Evolutionary conservation across 2,329 filamentous ascomycete genomes (phyloP).

Genomic region (Talaromyces sp.): DNA sequence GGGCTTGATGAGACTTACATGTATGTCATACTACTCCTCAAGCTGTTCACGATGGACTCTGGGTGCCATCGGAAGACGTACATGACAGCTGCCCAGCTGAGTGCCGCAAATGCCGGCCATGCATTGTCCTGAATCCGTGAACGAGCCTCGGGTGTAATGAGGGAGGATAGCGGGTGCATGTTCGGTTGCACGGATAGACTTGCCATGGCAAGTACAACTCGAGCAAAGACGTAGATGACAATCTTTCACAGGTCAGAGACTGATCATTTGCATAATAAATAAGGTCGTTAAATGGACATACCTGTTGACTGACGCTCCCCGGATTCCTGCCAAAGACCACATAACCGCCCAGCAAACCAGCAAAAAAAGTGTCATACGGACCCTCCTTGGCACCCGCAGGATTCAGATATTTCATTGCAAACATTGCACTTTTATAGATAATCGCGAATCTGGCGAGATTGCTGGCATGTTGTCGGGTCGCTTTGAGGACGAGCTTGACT

Average conservation of each 20-base stretch:
- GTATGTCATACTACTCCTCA: slow-evolving; percentile 95
- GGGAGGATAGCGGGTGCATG: slow-evolving; percentile 39
- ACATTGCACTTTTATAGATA: slow-evolving; percentile 81
- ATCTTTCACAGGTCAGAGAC: slow-evolving; percentile 58
- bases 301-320: slow-evolving; percentile 76
- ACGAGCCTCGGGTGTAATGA: slow-evolving; percentile 45
- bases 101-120: slow-evolving; percentile 87
- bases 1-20: slow-evolving; percentile 61
- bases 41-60: slow-evolving; percentile 81
- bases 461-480: slow-evolving; percentile 82
- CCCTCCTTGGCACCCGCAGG: slow-evolving; percentile 55
- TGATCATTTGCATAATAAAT: too few species aligned
- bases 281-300: too few species aligned
- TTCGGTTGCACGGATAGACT: slow-evolving; percentile 71
- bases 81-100: slow-evolving; percentile 94
- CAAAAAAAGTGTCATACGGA: slow-evolving; percentile 77
- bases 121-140: slow-evolving; percentile 62
- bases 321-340: slow-evolving; percentile 80
- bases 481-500: slow-evolving; percentile 69
- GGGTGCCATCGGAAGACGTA: slow-evolving; percentile 90
- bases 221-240: slow-evolving; percentile 94
- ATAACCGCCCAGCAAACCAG: slow-evolving; percentile 86
- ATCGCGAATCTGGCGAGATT: slow-evolving; percentile 90
- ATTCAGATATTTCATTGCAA: slow-evolving; percentile 62
- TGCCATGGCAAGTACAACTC: slow-evolving; percentile 79